Evolutionary conservation across 257 asterid species (phyloP), one percentile per base, ranked within the genome.

Genomic region (Nicotiana paniculata): DNA sequence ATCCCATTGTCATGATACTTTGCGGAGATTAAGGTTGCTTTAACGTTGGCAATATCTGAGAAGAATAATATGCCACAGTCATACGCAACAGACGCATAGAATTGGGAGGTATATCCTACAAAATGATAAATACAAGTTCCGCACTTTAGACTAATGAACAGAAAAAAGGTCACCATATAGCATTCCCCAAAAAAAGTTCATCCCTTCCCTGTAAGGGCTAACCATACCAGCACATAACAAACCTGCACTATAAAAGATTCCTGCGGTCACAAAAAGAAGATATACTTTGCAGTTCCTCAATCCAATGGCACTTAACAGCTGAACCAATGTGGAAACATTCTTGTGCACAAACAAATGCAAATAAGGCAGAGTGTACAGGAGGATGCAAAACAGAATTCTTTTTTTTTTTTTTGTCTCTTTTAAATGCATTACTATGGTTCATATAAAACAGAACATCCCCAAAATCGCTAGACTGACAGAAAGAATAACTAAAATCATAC

Each of bases 161-260:
- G 77, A 17, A 69, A 69, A 68, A 21, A 69, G 18, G 55, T 69
- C 55, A 9, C 32, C 33, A n/a, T 32, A 39, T 39, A 39, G 77
- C 57, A 70, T 70, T 70, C 57, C 77, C 57, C 28, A 70, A 70
- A 37, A 21, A 15, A 9, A 70, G 10, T 51, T 43, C 48, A 43
- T 43, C 46, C 58, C 4, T 18, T 16, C 46, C 48, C 46, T 65
- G 39, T 32, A 65, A 32, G 48, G 13, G n/a, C 24, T 6, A 32
- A 70, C 57, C 77, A n/a, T 70, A 39, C 5, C 43, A 70, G 54
- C 68, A 66, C 54, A 69, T 37, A 72, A 24, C 78, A 72, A 72
- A 21, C 35, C 59, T n/a, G 78, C 46, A 43, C 62, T 59, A 48
- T 59, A 81, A 66, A 55, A 67, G 83, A 80, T 70, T 85, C 65